Evolutionary conservation across 2,329 filamentous ascomycete species (phyloP).

Genomic region (Monosporascus sp.): DNA sequence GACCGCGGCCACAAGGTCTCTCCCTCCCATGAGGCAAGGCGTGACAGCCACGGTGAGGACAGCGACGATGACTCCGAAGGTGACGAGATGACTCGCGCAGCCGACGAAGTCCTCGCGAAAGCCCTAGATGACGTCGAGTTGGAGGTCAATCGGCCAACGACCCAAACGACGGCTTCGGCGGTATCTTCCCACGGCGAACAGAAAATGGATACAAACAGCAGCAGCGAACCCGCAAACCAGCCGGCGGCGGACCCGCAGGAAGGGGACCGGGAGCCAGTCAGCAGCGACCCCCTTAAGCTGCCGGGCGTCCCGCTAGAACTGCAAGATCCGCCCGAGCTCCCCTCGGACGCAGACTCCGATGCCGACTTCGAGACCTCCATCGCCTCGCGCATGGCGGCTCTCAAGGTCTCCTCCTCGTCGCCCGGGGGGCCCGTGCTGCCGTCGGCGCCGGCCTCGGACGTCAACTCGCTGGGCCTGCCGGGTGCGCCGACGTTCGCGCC

Average conservation of each 20-base stretch:
- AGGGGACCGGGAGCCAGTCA: background rate
- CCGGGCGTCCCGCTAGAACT: constrained; percentile 43
- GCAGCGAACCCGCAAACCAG: background rate
- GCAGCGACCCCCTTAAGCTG: constrained; percentile 30
- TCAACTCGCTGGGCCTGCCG: background rate
- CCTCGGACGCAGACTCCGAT: constrained; percentile 14
- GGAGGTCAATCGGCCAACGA: constrained; percentile 15
- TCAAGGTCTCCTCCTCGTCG: constrained; percentile 31
- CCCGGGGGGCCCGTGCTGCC: constrained; percentile 13
- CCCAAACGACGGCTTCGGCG: constrained; percentile 1
- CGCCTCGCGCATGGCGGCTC: constrained; percentile 46
- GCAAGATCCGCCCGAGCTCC: constrained; percentile 27
- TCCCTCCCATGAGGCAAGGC: background rate
- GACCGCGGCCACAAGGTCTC: constrained; percentile 1
- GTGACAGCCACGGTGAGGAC: constrained; percentile 1
- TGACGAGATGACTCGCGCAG: constrained; percentile 40
- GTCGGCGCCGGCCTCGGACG: constrained; percentile 8
- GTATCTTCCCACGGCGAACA: background rate
- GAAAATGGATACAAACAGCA: constrained; percentile 1
- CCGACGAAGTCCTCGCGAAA: constrained; percentile 39
- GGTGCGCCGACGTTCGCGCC: constrained; percentile 6
- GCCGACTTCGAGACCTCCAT: constrained; percentile 41
- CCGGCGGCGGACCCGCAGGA: background rate
- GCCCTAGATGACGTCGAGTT: constrained; percentile 42
- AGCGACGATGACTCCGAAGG: constrained; percentile 41